phyloP scores from a whole-genome alignment of 305 asterid genomes.

The Fraxinus velutina region DNA sequence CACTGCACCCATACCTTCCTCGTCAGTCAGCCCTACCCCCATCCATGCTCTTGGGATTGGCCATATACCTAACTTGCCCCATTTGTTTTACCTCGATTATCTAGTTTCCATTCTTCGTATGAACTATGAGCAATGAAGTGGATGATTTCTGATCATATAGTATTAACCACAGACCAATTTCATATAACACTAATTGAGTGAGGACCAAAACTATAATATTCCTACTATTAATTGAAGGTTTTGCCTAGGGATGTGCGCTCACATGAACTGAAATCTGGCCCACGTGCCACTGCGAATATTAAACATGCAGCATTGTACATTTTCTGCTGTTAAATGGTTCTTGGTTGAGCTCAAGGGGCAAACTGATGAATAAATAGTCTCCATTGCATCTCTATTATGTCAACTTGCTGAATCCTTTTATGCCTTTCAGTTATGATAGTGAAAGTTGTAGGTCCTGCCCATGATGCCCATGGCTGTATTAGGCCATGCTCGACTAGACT shows the following conservation, averaged over 20 bases:
- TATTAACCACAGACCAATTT: background rate
- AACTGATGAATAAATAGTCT: background rate
- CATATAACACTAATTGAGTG: background rate
- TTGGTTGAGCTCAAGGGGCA: constrained; percentile 32
- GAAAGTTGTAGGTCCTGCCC: background rate
- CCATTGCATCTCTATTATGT: constrained; percentile 2
- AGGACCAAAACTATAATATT: background rate
- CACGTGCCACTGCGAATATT: constrained; percentile 28
- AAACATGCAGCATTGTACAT: background rate
- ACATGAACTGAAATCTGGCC: constrained; percentile 24
- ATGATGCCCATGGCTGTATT: background rate
- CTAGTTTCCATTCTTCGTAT: background rate
- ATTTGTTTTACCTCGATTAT: background rate
- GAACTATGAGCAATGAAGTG: background rate
- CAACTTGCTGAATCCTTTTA: background rate
- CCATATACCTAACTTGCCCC: background rate
- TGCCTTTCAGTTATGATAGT: background rate
- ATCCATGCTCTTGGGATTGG: background rate
- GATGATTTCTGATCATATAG: background rate
- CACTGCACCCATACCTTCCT: background rate
- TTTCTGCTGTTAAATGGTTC: constrained; percentile 17
- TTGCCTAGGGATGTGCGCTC: constrained; percentile 39
- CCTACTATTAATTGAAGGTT: constrained; percentile 13
- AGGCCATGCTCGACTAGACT: background rate
- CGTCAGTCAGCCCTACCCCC: background rate